These are phyloP conservation scores for Termitomyces sp. DNA, from an alignment of 768 basidiomycete genomes.

Conservation along the genomic window DNA sequence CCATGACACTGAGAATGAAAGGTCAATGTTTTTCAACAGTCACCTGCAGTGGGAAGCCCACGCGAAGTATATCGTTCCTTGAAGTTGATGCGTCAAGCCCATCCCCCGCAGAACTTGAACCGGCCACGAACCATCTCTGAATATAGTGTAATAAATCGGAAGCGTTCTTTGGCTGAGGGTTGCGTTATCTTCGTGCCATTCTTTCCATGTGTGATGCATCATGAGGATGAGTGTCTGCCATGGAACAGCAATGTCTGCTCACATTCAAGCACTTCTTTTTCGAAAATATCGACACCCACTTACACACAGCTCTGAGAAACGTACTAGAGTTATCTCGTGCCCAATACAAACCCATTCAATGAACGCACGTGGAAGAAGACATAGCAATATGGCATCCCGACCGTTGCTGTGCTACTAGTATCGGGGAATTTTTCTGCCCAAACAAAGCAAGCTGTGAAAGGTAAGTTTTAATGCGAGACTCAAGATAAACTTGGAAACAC, in stretches of 20 bases:
- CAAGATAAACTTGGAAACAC: not conserved
- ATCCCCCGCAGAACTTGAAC: not conserved
- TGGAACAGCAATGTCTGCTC: not conserved
- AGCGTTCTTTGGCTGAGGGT: not conserved
- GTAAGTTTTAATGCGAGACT: not conserved
- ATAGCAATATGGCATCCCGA: not conserved
- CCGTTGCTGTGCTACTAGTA: not conserved
- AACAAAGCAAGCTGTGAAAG: not conserved
- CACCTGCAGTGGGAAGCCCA: not conserved
- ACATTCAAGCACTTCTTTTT: not conserved
- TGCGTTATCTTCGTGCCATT: not conserved
- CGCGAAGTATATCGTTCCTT: not conserved
- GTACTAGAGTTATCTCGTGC: not conserved
- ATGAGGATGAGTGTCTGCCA: not conserved
- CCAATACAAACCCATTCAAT: no score
- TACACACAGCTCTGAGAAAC: not conserved
- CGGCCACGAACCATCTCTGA: not conserved
- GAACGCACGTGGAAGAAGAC: not conserved
- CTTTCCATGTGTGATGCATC: not conserved
- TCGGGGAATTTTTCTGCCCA: not conserved
- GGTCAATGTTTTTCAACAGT: not conserved
- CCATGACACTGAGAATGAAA: not conserved
- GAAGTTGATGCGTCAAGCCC: not conserved
- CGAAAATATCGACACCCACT: not conserved
- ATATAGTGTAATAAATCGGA: not conserved